phyloP scores from a whole-genome alignment of 345 rosid genomes.

The Bretschneidera sinensis region DNA sequence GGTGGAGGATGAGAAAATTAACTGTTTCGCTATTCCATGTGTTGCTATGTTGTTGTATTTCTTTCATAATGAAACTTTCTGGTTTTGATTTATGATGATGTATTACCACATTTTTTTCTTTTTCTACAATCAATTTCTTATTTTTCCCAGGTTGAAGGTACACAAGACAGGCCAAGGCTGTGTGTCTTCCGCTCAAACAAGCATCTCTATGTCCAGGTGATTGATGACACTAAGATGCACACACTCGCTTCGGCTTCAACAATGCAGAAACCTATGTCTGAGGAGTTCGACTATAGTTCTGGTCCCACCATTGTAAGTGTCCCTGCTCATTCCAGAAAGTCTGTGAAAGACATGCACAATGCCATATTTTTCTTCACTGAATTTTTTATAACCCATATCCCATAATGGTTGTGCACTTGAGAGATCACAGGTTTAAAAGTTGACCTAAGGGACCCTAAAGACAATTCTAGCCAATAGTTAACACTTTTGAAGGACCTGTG shows the following conservation, averaged over 20 bases:
- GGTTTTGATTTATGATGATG: neutral
- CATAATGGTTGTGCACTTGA: too few species aligned
- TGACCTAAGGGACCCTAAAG: too few species aligned
- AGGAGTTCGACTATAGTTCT: conserved; percentile 54
- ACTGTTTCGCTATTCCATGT: neutral
- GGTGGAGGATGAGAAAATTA: neutral
- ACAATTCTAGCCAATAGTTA: too few species aligned
- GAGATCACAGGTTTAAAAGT: too few species aligned
- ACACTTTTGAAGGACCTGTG: too few species aligned
- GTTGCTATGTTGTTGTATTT: neutral
- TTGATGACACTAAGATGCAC: conserved; percentile 97
- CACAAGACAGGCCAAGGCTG: conserved; percentile 81
- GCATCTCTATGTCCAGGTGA: conserved; percentile 86
- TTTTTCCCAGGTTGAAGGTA: conserved; percentile 59
- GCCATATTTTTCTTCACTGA: too few species aligned
- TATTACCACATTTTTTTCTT: neutral
- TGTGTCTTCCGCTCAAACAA: conserved; percentile 87
- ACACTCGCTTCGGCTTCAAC: conserved; percentile 91
- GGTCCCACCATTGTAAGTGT: conserved; percentile 89
- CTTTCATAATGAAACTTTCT: neutral
- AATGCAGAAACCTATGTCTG: conserved; percentile 62
- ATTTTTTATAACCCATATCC: too few species aligned
- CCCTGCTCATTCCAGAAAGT: too few species aligned
- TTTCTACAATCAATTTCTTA: neutral
- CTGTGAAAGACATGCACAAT: too few species aligned